Percentiles rank a stretch among this genome's conserved stretches.
Evolutionary conservation across 2,329 filamentous ascomycete species (phyloP).

Genomic region (Trichoderma guizhouense): DNA sequence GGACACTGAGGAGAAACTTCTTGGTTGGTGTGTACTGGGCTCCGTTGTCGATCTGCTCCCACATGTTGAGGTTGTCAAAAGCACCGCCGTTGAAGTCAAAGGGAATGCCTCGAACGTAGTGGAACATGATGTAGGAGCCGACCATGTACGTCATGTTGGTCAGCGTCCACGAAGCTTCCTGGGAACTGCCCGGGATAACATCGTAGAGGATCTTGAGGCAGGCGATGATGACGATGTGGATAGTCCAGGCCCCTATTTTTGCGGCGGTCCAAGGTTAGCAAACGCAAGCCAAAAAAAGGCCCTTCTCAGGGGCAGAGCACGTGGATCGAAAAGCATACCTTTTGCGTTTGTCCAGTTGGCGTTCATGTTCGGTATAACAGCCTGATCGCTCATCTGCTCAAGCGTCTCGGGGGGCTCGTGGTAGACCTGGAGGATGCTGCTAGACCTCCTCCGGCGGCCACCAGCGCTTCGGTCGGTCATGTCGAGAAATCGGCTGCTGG

Average conservation of each 20-base stretch:
- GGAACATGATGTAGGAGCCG: slow-evolving; percentile 98
- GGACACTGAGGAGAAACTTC: slow-evolving; percentile 94
- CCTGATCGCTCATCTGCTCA: slow-evolving; percentile 96
- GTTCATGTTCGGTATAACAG: slow-evolving; percentile 90
- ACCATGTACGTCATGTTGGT: slow-evolving; percentile 99
- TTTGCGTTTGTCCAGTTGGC: slow-evolving; percentile 99
- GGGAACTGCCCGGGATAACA: slow-evolving; percentile 91
- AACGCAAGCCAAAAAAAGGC: background rate
- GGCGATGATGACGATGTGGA: slow-evolving; percentile 90
- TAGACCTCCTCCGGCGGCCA: slow-evolving; percentile 86
- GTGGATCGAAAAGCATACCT: slow-evolving; percentile 56
- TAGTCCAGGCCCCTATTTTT: slow-evolving; percentile 84
- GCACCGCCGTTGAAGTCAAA: slow-evolving; percentile 99
- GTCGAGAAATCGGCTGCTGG: slow-evolving; percentile 58
- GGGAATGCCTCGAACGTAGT: slow-evolving; percentile 94
- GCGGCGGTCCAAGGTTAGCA: background rate
- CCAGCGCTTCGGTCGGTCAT: slow-evolving; percentile 61
- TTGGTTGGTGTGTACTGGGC: slow-evolving; percentile 98
- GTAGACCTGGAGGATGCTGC: slow-evolving; percentile 88
- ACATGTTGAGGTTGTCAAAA: slow-evolving; percentile 99
- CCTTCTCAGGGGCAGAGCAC: slow-evolving; percentile 26
- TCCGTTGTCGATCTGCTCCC: slow-evolving; percentile 99
- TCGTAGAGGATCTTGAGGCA: slow-evolving; percentile 95
- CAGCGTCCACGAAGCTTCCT: slow-evolving; percentile 97
- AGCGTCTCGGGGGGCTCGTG: slow-evolving; percentile 94